Percentiles rank a stretch among this genome's conserved stretches.
Evolutionary conservation across 148 eudicot genomes (phyloP).

Genomic region (Rhododendron williamsianum): DNA sequence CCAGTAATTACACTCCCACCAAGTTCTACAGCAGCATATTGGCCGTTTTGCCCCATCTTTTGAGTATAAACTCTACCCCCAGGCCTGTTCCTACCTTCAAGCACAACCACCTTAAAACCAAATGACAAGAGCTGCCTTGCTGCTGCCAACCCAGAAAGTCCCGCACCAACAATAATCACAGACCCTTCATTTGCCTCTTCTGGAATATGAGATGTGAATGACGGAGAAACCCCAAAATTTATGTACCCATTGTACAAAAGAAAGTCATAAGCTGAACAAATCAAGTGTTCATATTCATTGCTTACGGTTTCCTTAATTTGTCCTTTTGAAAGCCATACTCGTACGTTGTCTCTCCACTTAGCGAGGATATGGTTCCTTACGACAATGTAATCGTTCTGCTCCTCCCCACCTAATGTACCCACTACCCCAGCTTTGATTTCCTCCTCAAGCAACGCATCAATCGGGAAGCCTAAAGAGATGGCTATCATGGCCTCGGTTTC

Average conservation of each 20-base stretch:
- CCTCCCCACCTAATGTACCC: slow-evolving; percentile 62
- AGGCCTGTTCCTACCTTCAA: slow-evolving; percentile 86
- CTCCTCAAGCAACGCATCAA: slow-evolving; percentile 71
- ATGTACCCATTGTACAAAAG: slow-evolving; percentile 77
- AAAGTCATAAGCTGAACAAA: slow-evolving; percentile 76
- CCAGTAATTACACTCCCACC: slow-evolving; percentile 98
- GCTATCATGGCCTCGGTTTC: slow-evolving; percentile 89
- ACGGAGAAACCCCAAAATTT: slow-evolving; percentile 68
- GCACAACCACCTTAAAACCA: slow-evolving; percentile 77
- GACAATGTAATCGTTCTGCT: slow-evolving; percentile 89
- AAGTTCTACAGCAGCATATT: slow-evolving; percentile 69
- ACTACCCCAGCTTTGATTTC: slow-evolving; percentile 86
- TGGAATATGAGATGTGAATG: slow-evolving; percentile 52
- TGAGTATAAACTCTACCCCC: slow-evolving; percentile 93
- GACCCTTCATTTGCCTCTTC: slow-evolving; percentile 72
- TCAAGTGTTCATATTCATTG: slow-evolving; percentile 65
- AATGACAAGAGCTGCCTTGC: slow-evolving; percentile 83
- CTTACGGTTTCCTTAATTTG: slow-evolving; percentile 82
- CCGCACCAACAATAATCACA: slow-evolving; percentile 84
- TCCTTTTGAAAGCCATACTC: slow-evolving; percentile 63
- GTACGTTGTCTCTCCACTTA: slow-evolving; percentile 78
- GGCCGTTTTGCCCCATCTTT: slow-evolving; percentile 59
- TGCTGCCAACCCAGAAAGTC: slow-evolving; percentile 92
- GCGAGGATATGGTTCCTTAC: slow-evolving; percentile 90
- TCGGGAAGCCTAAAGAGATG: slow-evolving; percentile 82